Evolutionary conservation across 257 asterid species (phyloP).

Genomic region (Penstemon barbatus): DNA sequence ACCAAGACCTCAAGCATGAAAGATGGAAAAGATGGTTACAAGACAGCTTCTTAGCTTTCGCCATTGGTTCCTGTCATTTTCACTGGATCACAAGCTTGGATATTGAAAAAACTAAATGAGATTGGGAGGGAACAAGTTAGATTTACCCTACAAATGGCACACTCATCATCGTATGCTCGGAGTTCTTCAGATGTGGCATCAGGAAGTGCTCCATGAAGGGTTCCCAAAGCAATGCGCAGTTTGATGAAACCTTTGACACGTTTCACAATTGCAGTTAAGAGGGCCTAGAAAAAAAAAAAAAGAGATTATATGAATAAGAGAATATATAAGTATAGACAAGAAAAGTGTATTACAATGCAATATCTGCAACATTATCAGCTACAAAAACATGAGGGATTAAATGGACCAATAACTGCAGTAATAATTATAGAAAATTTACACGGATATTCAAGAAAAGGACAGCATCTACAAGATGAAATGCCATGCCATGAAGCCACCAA

Average conservation of each 20-base stretch:
- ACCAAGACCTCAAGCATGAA: conserved; percentile 96
- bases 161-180: conserved; percentile 81
- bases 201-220: conserved; percentile 95
- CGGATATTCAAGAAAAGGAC: conserved; percentile 87
- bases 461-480: conserved; percentile 89
- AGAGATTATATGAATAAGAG: not conserved
- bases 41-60: conserved; percentile 88
- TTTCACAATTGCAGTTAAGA: conserved; percentile 74
- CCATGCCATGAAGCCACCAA: conserved; percentile 99
- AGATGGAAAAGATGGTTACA: conserved; percentile 94
- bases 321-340: conserved; percentile 20
- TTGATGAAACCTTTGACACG: conserved; percentile 79
- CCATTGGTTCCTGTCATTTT: conserved; percentile 85
- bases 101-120: conserved; percentile 23
- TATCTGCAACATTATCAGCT: conserved; percentile 6
- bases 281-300: conserved; percentile 51
- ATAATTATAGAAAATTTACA: conserved; percentile 47
- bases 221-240: conserved; percentile 73
- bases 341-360: conserved; percentile 1
- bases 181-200: conserved; percentile 87
- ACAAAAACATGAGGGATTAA: conserved; percentile 21
- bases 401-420: not conserved
- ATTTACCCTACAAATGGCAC: conserved; percentile 94
- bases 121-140: conserved; percentile 8
- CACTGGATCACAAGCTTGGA: conserved; percentile 31